Evolutionary conservation across 345 rosid species (phyloP), one percentile per base, ranked within the genome.

Genomic region (Lepidium sativum): DNA sequence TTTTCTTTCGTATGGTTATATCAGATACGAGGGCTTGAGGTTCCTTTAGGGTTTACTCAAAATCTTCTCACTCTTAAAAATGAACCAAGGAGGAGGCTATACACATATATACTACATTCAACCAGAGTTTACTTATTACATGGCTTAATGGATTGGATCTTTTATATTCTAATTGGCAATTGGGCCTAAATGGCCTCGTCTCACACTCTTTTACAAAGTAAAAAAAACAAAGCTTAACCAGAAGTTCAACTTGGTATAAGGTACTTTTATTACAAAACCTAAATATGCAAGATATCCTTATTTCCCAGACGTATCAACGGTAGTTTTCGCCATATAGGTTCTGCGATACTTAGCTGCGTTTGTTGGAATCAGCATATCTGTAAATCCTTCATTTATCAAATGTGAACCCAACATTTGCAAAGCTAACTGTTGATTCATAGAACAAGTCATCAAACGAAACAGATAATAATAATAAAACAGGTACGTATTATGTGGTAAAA

Each of bases 351-450:
- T 21, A 34, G 56, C 56, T 34, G 70, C 67, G 17, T 38, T 42
- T 21, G 49, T 18, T n/a, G 82, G 80, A 65, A 72, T 72, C 58
- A 79, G 72, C 82, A 72, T 79, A 42, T 72, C 77, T 57, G 71
- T 72, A 31, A 75, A 72, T 29, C 82, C 80, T 55, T 75, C 82
- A 3, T 74, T 78, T 65, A 49, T 42, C 16, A 79, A 68, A 61
- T 75, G 77, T 15, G 74, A 73, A 53, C 74, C 68, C 61, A 79
- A 75, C 60, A 75, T 72, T 54, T 76, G 63, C 35, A 79, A 70
- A 58, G 79, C 82, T 63, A 50, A 31, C 84, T 81, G 68, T 42
- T 66, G 38, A 35, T 10, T 21, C 37, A 60, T 27, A 42, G 6
- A 18, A 66, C 17, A 67, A 35, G 14, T 55, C 71, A 55, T 15